phyloP scores from a whole-genome alignment of 768 basidiomycete species.

The Leccinum rimulosum region DNA sequence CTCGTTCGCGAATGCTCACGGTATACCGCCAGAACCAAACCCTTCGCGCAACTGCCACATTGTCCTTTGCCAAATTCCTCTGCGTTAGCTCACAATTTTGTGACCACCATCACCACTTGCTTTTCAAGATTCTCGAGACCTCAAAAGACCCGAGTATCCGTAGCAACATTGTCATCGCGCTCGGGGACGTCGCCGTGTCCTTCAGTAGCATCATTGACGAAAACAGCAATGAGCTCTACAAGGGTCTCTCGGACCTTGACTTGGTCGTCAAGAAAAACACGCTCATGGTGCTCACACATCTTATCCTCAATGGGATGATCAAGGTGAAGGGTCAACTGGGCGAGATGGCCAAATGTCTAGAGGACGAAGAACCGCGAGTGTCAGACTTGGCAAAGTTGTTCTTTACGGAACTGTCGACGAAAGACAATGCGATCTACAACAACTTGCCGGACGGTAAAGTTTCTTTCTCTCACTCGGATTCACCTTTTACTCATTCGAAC shows the following conservation, averaged over 20 bases:
- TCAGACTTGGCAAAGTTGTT: conserved; percentile 96
- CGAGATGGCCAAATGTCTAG: conserved; percentile 99
- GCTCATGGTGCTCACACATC: conserved; percentile 94
- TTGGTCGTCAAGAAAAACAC: conserved; percentile 98
- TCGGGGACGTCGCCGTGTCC: conserved; percentile 97
- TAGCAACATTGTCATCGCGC: conserved; percentile 95
- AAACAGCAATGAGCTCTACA: conserved; percentile 93
- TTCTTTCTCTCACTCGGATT: neutral
- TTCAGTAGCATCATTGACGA: conserved; percentile 97
- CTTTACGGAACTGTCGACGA: conserved; percentile 93
- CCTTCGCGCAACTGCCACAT: conserved; percentile 80
- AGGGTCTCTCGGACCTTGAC: conserved; percentile 84
- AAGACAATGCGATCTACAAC: conserved; percentile 99
- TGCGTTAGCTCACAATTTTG: conserved; percentile 95
- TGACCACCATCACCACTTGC: conserved; percentile 79
- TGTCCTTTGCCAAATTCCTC: conserved; percentile 93
- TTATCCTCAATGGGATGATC: conserved; percentile 99
- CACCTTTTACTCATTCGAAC: conserved; percentile 5
- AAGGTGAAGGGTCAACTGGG: conserved; percentile 99
- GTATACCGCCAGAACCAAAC: conserved; percentile 66
- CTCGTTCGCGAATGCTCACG: conserved; percentile 8
- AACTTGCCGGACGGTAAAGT: conserved; percentile 89
- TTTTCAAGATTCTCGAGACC: conserved; percentile 93
- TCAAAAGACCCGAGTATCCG: conserved; percentile 87
- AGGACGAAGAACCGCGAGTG: conserved; percentile 84